phyloP scores from a whole-genome alignment of 441 rosid species.

The Populus tomentosa region DNA sequence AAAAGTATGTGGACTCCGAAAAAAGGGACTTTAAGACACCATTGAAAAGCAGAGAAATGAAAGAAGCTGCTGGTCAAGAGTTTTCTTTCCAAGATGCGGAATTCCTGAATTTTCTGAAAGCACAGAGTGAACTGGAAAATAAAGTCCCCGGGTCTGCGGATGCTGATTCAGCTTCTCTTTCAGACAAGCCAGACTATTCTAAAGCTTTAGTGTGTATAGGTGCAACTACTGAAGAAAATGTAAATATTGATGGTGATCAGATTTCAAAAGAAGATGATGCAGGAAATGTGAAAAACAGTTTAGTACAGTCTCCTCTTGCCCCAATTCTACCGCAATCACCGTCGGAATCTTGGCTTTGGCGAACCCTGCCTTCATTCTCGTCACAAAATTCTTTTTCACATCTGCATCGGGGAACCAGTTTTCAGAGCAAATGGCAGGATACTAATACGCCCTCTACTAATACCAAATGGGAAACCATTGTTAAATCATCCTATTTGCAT shows the following conservation, averaged over 20 bases:
- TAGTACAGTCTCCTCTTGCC: slow-evolving; percentile 33
- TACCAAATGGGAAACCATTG: slow-evolving; percentile 91
- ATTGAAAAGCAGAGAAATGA: slow-evolving; percentile 21
- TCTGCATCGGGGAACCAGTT: slow-evolving; percentile 24
- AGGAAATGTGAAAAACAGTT: slow-evolving; percentile 21
- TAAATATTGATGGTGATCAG: slow-evolving; percentile 17
- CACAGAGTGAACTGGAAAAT: slow-evolving; percentile 6
- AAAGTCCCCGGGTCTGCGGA: slow-evolving; percentile 6
- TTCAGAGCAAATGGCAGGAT: slow-evolving; percentile 37
- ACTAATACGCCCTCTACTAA: slow-evolving; percentile 26
- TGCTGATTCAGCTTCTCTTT: slow-evolving; percentile 12
- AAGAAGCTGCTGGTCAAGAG: slow-evolving; percentile 12
- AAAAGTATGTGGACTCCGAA: slow-evolving; percentile 12
- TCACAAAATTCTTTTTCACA: slow-evolving; percentile 37
- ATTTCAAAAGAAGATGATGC: slow-evolving; percentile 25
- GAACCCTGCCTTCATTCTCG: slow-evolving; percentile 59
- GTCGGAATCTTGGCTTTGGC: slow-evolving; percentile 90
- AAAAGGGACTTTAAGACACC: slow-evolving; percentile 20
- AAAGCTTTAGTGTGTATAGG: slow-evolving; percentile 33
- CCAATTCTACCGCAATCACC: slow-evolving; percentile 77
- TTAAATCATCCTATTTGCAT: slow-evolving; percentile 54
- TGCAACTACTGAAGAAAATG: slow-evolving; percentile 23
- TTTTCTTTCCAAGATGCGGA: slow-evolving; percentile 24
- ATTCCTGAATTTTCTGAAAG: slow-evolving; percentile 7
- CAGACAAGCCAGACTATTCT: slow-evolving; percentile 21